Base-by-base conservation (phyloP, 73 alveolate species). In the Blepharisma stoltei region DNA sequence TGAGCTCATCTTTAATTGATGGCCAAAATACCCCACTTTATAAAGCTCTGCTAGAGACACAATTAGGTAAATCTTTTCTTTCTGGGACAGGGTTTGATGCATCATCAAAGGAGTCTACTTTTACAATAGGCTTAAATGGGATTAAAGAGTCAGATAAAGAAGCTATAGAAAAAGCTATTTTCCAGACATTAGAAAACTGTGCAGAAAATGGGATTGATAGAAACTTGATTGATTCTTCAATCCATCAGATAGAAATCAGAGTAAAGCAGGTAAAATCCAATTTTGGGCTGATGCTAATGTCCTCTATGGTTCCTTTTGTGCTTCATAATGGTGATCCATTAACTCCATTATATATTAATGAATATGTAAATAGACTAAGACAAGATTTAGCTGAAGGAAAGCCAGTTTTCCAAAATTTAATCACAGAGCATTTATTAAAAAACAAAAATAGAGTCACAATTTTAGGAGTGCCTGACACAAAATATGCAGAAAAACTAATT, bases 41-140 rank as follows among this genome's bases (percentile, higher is more conserved):
- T 67, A 79, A 88, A 55, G 76, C 71, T 11, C 68, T 90, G 44
- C 75, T 90, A 37, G 97, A 90, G 70, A 71, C 82, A 9, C 92
- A 91, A 6, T 54, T 90, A 11, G 97, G 92, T 6, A 90, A 93
- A 1, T 67, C 68, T 49, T 90, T 55, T 81, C 70, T 85, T 53
- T 93, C 94, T n/a, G 93, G 91, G 20, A 25, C 67, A 45, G 97
- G 97, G 6, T 90, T 77, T 66, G 93, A 88, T 68, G 41, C 69
- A 55, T 54, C 85, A 4, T 79, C 92, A 14, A 84, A 55, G 67
- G 86, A 90, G 70, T 86, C 89, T n/a, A 67, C 88, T 2, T 88
- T 90, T 60, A 88, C 90, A 6, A 50, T 90, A 47, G 97, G 97
- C 1, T 89, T 90, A 23, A 55, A 67, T 18, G 91, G 93, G 41